These are phyloP conservation scores for Hypoxylon sp. DNA, from an alignment of 2,329 filamentous ascomycete species.

Conservation along the genomic window DNA sequence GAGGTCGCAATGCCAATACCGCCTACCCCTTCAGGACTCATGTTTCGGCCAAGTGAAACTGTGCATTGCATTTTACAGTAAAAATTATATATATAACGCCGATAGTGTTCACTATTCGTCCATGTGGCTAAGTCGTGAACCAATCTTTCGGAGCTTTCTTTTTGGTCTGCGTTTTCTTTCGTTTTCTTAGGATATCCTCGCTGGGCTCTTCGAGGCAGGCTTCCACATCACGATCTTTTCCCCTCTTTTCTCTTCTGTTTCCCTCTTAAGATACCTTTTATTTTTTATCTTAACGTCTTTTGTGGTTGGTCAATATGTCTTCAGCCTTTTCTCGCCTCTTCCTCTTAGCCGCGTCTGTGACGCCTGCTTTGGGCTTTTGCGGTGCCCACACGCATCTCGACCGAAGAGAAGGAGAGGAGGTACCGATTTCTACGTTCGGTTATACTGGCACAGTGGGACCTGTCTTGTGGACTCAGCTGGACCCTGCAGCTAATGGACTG, in stretches of 20 bases:
- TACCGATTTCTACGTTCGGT: conserved; percentile 55
- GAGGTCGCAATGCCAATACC: conserved; percentile 36
- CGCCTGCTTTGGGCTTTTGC: conserved; percentile 51
- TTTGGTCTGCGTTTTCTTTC: conserved; percentile 26
- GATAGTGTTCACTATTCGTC: conserved; percentile 27
- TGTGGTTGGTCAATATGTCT: conserved; percentile 41
- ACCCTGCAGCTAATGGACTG: conserved; percentile 59
- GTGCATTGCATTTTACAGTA: conserved; percentile 8
- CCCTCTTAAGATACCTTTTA: conserved; percentile 1
- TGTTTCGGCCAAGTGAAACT: conserved; percentile 40
- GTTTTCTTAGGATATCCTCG: conserved; percentile 31
- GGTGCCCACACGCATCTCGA: conserved; percentile 53
- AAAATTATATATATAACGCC: conserved; percentile 37
- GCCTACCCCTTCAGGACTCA: conserved; percentile 30
- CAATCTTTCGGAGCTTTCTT: conserved; percentile 29
- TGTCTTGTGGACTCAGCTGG: conserved; percentile 55
- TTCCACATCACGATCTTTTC: conserved; percentile 13
- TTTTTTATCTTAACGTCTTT: conserved; percentile 8
- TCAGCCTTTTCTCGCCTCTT: conserved; percentile 41
- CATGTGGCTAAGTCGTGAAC: conserved; percentile 17
- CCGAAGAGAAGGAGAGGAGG: conserved; percentile 51
- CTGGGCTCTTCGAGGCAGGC: conserved; percentile 22
- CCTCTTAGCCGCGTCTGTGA: conserved; percentile 49
- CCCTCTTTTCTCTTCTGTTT: conserved; percentile 13
- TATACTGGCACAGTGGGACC: conserved; percentile 52